phyloP scores from a whole-genome alignment of 495 filamentous ascomycete genomes.

The Cairneyella variabilis region DNA sequence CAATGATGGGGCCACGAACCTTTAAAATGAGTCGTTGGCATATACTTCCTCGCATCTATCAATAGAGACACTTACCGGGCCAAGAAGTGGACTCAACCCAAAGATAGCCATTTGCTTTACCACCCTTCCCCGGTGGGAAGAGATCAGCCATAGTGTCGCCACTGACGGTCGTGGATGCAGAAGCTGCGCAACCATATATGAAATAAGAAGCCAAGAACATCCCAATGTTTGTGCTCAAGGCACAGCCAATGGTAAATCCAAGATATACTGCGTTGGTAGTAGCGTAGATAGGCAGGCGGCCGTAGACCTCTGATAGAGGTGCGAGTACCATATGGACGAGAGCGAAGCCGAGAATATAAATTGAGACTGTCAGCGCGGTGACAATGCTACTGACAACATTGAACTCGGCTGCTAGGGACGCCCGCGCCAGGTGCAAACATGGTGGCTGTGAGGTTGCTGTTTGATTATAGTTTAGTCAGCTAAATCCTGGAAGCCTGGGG shows the following conservation, averaged over 20 bases:
- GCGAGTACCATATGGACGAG: conserved; percentile 41
- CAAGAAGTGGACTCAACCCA: conserved; percentile 46
- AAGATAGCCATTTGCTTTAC: conserved; percentile 48
- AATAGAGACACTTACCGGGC: conserved; percentile 35
- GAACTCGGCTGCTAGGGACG: conserved; percentile 54
- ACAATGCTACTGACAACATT: conserved; percentile 43
- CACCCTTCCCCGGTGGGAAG: conserved; percentile 40
- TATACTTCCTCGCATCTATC: background rate
- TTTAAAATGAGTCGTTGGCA: background rate
- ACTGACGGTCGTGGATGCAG: conserved; percentile 46
- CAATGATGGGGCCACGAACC: conserved; percentile 52
- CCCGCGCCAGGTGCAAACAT: conserved; percentile 38
- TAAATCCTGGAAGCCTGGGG: no score
- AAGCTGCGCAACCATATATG: conserved; percentile 47
- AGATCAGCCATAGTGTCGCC: conserved; percentile 54
- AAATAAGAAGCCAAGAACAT: conserved; percentile 52
- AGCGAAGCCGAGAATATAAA: conserved; percentile 54
- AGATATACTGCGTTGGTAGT: conserved; percentile 43
- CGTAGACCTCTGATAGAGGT: conserved; percentile 52
- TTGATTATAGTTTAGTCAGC: background rate
- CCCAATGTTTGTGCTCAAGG: conserved; percentile 32
- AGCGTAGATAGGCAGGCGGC: conserved; percentile 49
- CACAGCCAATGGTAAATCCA: conserved; percentile 43
- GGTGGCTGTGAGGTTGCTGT: conserved; percentile 29
- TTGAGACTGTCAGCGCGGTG: conserved; percentile 54